phyloP scores from a whole-genome alignment of 441 rosid species.

The Brassica balearica region DNA sequence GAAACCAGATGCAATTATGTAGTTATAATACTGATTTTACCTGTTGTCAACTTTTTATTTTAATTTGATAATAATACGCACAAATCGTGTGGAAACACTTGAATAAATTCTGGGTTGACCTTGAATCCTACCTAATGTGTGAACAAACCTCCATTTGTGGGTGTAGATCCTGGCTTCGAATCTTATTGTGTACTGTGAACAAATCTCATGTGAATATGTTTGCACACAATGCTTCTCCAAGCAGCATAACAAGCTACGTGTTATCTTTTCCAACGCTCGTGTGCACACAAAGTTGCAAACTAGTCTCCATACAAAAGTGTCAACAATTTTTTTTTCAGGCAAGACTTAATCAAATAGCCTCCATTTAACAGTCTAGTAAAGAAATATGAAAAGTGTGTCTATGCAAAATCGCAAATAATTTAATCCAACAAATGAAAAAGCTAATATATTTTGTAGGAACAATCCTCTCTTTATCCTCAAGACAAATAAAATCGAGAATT shows the following conservation, averaged over 20 bases:
- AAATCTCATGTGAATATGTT: neutral
- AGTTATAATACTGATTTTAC: neutral
- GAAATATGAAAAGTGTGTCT: neutral
- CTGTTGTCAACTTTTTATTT: too few species aligned
- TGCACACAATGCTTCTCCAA: neutral
- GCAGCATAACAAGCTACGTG: neutral
- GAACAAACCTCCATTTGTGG: neutral
- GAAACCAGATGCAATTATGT: neutral
- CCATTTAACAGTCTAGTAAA: neutral
- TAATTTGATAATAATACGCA: too few species aligned
- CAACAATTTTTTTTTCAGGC: neutral
- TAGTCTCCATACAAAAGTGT: neutral
- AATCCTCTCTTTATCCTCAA: neutral
- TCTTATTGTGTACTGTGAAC: constrained; percentile 7
- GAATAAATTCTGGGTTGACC: neutral
- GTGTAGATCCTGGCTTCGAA: neutral
- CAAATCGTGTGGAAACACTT: neutral
- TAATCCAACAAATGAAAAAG: neutral
- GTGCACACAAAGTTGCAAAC: neutral
- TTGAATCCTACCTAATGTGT: neutral
- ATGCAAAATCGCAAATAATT: neutral
- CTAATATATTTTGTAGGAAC: neutral
- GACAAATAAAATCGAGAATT: neutral
- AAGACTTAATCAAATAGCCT: neutral
- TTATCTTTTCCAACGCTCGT: neutral